Evolutionary conservation across 768 basidiomycete species (phyloP).

Genomic region (Podaxis sp.): DNA sequence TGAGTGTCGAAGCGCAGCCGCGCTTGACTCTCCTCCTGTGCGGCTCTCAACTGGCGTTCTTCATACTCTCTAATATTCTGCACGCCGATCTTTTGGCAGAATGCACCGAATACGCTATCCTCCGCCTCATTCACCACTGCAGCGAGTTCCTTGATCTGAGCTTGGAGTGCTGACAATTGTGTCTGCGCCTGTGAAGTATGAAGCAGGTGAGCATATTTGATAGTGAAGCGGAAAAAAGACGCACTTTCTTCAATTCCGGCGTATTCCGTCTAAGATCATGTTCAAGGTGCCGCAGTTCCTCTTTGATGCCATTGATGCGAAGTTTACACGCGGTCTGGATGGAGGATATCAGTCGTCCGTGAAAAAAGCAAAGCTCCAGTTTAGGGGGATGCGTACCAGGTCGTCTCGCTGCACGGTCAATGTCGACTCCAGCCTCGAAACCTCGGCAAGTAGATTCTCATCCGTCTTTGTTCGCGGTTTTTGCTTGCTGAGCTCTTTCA

Average conservation of each 20-base stretch:
- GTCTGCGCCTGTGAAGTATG: slow-evolving; percentile 45
- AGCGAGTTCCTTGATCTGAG: slow-evolving; percentile 54
- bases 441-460: slow-evolving; percentile 73
- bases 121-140: slow-evolving; percentile 73
- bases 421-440: slow-evolving; percentile 78
- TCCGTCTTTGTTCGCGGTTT: slow-evolving; percentile 85
- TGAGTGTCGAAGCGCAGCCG: slow-evolving; percentile 82
- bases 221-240: not conserved
- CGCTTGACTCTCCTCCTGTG: slow-evolving; percentile 85
- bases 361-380: not conserved
- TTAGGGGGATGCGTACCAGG: slow-evolving; percentile 48
- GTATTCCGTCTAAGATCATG: slow-evolving; percentile 63
- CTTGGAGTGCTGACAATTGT: slow-evolving; percentile 50
- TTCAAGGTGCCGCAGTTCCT: slow-evolving; percentile 82
- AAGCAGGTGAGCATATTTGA: not conserved
- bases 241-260: slow-evolving; percentile 74
- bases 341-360: slow-evolving; percentile 39
- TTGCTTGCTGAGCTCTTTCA: slow-evolving; percentile 81
- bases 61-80: slow-evolving; percentile 90
- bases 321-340: slow-evolving; percentile 71
- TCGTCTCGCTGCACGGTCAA: slow-evolving; percentile 79
- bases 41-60: slow-evolving; percentile 84
- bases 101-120: slow-evolving; percentile 71
- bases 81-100: slow-evolving; percentile 81
- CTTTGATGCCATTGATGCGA: slow-evolving; percentile 74